A percentile compares a stretch with the other conserved stretches of the same genome.
These are phyloP conservation scores for Avicennia marina DNA, from an alignment of 257 asterid species.

Conservation along the genomic window DNA sequence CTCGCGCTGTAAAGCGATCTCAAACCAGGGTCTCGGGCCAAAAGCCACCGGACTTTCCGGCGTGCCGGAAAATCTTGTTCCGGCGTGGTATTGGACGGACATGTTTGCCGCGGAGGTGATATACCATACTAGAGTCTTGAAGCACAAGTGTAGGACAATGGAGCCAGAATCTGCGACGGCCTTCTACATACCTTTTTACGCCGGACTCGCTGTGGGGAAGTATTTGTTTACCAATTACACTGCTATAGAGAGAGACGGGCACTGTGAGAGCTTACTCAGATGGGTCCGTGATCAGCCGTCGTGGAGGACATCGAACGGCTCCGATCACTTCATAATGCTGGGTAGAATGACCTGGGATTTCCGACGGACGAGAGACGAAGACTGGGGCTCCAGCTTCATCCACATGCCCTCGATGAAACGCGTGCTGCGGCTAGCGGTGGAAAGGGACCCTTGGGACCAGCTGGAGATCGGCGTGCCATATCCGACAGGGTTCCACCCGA, in stretches of 20 bases:
- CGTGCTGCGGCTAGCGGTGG: slow-evolving; percentile 35
- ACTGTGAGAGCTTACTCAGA: slow-evolving; percentile 28
- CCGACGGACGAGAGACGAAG: slow-evolving; percentile 33
- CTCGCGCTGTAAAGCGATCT: slow-evolving; percentile 52
- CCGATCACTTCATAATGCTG: slow-evolving; percentile 55
- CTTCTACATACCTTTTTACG: slow-evolving; percentile 58
- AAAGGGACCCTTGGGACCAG: slow-evolving; percentile 50
- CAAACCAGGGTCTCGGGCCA: slow-evolving; percentile 53
- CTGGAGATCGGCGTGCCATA: slow-evolving; percentile 55
- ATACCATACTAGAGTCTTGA: slow-evolving; percentile 36
- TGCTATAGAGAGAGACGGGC: slow-evolving; percentile 37
- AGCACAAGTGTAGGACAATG: slow-evolving; percentile 46
- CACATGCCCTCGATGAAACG: slow-evolving; percentile 46
- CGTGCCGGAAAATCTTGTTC: slow-evolving; percentile 35
- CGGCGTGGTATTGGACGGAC: slow-evolving; percentile 69
- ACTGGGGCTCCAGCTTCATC: slow-evolving; percentile 60
- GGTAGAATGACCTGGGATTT: slow-evolving; percentile 69
- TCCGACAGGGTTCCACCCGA: slow-evolving; percentile 68
- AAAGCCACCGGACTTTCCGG: slow-evolving; percentile 23
- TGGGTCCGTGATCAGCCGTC: slow-evolving; percentile 41
- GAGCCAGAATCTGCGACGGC: slow-evolving; percentile 55
- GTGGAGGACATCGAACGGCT: slow-evolving; percentile 42
- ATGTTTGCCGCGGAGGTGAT: slow-evolving; percentile 54
- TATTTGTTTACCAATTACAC: slow-evolving; percentile 37
- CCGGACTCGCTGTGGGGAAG: slow-evolving; percentile 43